Conservation (phyloP, 306 rosid species). For the Citrullus amarus region DNA sequence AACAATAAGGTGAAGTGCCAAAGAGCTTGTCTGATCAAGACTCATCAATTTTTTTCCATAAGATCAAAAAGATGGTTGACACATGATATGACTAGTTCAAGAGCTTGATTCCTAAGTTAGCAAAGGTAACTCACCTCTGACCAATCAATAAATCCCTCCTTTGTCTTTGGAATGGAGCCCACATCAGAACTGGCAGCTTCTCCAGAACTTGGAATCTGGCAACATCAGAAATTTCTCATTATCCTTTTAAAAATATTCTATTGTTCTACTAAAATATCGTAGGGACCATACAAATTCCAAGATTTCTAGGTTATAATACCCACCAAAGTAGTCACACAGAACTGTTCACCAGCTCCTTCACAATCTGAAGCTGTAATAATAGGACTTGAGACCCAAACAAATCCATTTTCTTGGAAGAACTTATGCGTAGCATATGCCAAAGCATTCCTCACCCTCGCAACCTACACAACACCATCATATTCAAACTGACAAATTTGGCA, state of each 20-base stretch:
- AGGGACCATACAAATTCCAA: constrained; percentile 4
- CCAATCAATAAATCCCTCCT: constrained; percentile 74
- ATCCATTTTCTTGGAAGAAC: constrained; percentile 93
- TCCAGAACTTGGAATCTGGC: constrained; percentile 65
- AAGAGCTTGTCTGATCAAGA: background rate
- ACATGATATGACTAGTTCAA: background rate
- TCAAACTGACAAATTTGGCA: constrained; percentile 6
- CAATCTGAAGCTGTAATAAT: constrained; percentile 95
- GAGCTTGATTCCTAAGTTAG: background rate
- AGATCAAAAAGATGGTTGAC: background rate
- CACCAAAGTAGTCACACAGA: constrained; percentile 94
- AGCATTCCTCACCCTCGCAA: constrained; percentile 89
- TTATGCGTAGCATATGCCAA: constrained; percentile 86
- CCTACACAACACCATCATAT: constrained; percentile 33
- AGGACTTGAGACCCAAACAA: constrained; percentile 84
- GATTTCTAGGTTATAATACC: constrained; percentile 13
- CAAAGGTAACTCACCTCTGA: constrained; percentile 57
- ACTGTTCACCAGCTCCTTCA: constrained; percentile 99
- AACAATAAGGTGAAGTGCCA: constrained; percentile 5
- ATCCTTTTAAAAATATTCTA: background rate
- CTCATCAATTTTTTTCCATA: background rate
- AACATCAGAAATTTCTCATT: background rate
- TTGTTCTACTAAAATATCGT: constrained; percentile 2
- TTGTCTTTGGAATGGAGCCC: constrained; percentile 56
- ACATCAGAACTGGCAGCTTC: constrained; percentile 58